Conservation (phyloP, 1,284 basidiomycete species). For the Rhodotorula sp. region DNA sequence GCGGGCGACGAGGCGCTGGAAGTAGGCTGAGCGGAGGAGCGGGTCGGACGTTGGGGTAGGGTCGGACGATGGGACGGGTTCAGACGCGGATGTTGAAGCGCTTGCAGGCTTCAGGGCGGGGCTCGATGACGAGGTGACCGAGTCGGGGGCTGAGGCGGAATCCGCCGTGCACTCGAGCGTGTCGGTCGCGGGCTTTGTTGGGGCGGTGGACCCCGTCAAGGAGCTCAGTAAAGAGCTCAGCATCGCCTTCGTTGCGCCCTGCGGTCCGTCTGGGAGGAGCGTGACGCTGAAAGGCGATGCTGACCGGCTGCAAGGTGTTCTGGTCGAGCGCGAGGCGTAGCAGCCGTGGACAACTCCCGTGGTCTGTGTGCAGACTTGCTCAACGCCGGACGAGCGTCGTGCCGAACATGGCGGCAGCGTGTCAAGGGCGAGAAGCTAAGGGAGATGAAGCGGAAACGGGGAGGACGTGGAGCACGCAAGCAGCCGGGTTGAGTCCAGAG, state of each 20-base stretch:
- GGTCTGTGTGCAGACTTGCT: too few relatives aligned
- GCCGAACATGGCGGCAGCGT: too few relatives aligned
- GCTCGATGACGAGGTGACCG: not conserved
- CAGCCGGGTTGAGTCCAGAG: too few relatives aligned
- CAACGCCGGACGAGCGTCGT: too few relatives aligned
- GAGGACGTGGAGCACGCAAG: too few relatives aligned
- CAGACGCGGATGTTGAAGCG: not conserved
- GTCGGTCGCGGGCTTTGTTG: too few relatives aligned
- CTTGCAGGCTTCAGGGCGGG: not conserved
- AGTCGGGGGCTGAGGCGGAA: not conserved
- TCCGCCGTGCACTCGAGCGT: not conserved
- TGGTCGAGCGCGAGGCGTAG: not conserved
- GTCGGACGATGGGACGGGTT: not conserved
- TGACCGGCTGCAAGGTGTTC: not conserved
- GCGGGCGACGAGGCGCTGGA: conserved; percentile 6
- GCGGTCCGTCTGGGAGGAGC: too few relatives aligned
- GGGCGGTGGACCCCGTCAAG: too few relatives aligned
- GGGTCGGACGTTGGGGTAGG: not conserved
- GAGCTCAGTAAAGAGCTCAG: not conserved
- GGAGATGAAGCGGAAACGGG: too few relatives aligned
- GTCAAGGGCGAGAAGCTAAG: too few relatives aligned
- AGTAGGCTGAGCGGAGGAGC: conserved; percentile 7
- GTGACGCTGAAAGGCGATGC: not conserved
- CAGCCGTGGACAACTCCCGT: too few relatives aligned
- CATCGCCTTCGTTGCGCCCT: not conserved